These are phyloP conservation scores for Withania somnifera DNA, from an alignment of 305 asterid species.

Conservation along the genomic window DNA sequence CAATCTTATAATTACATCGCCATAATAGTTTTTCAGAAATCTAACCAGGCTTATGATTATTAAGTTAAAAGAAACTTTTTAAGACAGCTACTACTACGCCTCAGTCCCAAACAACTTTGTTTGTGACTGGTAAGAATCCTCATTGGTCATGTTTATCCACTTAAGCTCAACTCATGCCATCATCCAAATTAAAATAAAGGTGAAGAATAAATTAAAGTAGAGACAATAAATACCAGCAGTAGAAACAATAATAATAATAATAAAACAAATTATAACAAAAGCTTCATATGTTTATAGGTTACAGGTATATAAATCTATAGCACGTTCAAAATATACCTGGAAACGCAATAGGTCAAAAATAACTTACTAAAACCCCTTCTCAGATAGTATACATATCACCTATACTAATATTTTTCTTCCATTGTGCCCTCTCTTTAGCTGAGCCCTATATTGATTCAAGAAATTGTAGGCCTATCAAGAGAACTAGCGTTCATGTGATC, in stretches of 20 bases:
- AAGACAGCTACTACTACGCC: no score
- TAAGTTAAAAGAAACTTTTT: not conserved
- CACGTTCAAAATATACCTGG: not conserved
- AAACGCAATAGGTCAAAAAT: not conserved
- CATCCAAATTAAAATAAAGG: not conserved
- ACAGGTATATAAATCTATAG: not conserved
- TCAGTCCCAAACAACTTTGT: no score
- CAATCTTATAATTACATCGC: not conserved
- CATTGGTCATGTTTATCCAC: not conserved
- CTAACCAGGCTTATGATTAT: not conserved
- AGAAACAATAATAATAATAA: not conserved
- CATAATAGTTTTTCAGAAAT: not conserved
- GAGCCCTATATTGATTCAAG: not conserved
- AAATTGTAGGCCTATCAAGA: not conserved
- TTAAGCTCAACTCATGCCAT: not conserved
- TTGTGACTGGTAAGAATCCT: not conserved
- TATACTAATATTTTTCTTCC: not conserved
- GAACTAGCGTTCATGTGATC: not conserved
- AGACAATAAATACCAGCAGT: not conserved
- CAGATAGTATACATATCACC: not conserved
- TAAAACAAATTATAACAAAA: not conserved
- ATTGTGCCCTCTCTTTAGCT: not conserved
- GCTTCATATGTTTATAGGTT: not conserved
- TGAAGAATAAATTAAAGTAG: not conserved
- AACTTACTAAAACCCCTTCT: not conserved